Percentiles rank a stretch among this genome's conserved stretches.
phyloP scores from a whole-genome alignment of 2,329 filamentous ascomycete genomes.

The Cryphonectria carpinicola region DNA sequence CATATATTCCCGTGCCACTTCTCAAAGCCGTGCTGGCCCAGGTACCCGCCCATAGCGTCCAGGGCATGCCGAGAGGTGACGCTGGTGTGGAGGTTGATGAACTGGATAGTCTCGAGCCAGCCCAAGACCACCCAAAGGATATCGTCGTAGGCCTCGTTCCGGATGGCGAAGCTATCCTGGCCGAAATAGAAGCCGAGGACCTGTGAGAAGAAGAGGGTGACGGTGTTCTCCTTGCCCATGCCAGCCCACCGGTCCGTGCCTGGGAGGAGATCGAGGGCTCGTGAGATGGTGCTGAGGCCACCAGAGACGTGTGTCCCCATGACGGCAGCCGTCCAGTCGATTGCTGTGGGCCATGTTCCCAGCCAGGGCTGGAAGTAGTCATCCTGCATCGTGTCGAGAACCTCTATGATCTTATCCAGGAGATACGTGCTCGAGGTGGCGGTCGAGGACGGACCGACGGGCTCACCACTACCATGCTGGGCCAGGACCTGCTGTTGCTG shows the following conservation, averaged over 20 bases:
- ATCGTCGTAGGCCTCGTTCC: slow-evolving; percentile 83
- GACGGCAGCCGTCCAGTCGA: slow-evolving; percentile 94
- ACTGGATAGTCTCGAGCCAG: slow-evolving; percentile 83
- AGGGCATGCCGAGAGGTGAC: slow-evolving; percentile 56
- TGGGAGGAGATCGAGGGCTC: slow-evolving; percentile 50
- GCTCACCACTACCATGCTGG: slow-evolving; percentile 2
- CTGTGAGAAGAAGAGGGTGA: slow-evolving; percentile 82
- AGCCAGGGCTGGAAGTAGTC: slow-evolving; percentile 77
- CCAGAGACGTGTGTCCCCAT: slow-evolving; percentile 78
- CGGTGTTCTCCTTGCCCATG: slow-evolving; percentile 71
- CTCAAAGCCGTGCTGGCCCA: slow-evolving; percentile 32
- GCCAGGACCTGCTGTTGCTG: slow-evolving; percentile 12
- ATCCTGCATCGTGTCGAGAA: slow-evolving; percentile 70
- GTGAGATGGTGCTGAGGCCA: slow-evolving; percentile 71
- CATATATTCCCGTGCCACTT: slow-evolving; percentile 79
- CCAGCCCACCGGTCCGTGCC: slow-evolving; percentile 41
- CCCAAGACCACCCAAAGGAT: slow-evolving; percentile 94
- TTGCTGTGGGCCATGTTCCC: slow-evolving; percentile 82
- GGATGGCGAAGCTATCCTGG: slow-evolving; percentile 75
- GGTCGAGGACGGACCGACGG: too few relatives aligned
- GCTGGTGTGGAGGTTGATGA: slow-evolving; percentile 70
- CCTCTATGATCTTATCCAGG: slow-evolving; percentile 54
- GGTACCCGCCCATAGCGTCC: slow-evolving; percentile 4
- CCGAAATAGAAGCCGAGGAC: slow-evolving; percentile 81
- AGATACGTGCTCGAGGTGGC: slow-evolving; percentile 11